Evolutionary conservation across 495 filamentous ascomycete genomes (phyloP).

Genomic region (Trichoderma gamsii): DNA sequence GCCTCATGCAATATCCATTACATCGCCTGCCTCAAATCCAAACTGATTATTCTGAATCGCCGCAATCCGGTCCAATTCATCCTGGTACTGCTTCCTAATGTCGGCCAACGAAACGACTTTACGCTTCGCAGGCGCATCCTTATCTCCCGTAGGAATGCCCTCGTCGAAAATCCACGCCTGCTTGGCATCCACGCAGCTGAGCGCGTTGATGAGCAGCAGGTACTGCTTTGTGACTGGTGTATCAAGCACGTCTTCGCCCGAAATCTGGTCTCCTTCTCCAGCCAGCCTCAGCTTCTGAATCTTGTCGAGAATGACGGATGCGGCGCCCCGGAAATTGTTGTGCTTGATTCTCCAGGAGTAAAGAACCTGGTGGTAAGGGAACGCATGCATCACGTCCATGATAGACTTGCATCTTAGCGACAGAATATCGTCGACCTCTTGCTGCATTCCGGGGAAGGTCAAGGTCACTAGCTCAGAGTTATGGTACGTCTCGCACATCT

Average conservation of each 20-base stretch:
- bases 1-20: slow-evolving; percentile 39
- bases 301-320: slow-evolving; percentile 65
- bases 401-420: slow-evolving; percentile 53
- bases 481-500: slow-evolving; percentile 62
- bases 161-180: slow-evolving; percentile 65
- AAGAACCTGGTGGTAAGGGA: slow-evolving; percentile 73
- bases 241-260: slow-evolving; percentile 46
- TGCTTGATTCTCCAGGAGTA: slow-evolving; percentile 83
- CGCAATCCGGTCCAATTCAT: slow-evolving; percentile 72
- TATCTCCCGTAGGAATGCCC: slow-evolving; percentile 23
- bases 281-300: slow-evolving; percentile 44
- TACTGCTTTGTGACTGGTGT: slow-evolving; percentile 63
- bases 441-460: slow-evolving; percentile 68
- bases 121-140: slow-evolving; percentile 31
- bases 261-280: slow-evolving; percentile 41
- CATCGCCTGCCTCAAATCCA: slow-evolving; percentile 43
- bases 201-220: slow-evolving; percentile 77
- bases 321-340: slow-evolving; percentile 82
- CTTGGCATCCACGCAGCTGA: slow-evolving; percentile 73
- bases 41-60: slow-evolving; percentile 55
- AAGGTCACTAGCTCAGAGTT: slow-evolving; percentile 64
- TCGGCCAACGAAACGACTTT: slow-evolving; percentile 76
- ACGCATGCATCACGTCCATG: slow-evolving; percentile 50
- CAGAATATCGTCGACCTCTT: slow-evolving; percentile 71
- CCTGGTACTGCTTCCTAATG: slow-evolving; percentile 76